Evolutionary conservation across 2,329 filamentous ascomycete genomes (phyloP).

Genomic region (Basipetospora sp.): DNA sequence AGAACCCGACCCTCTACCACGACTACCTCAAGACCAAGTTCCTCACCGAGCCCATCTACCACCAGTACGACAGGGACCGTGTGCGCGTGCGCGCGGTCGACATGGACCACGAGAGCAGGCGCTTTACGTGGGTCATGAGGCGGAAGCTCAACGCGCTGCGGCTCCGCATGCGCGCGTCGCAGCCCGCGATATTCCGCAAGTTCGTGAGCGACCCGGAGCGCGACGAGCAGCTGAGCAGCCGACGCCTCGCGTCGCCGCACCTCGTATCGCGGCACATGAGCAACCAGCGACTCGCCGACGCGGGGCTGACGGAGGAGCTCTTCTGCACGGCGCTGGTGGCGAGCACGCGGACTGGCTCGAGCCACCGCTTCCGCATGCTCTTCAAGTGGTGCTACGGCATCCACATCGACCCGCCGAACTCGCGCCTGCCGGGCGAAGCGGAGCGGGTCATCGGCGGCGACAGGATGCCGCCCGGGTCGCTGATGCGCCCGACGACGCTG

Average conservation of each 20-base stretch:
- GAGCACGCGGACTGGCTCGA: neutral
- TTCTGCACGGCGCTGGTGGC: constrained; percentile 1
- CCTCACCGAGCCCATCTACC: constrained; percentile 30
- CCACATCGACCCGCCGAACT: neutral
- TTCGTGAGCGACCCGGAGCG: neutral
- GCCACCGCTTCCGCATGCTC: neutral
- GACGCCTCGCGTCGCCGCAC: neutral
- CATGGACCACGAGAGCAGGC: neutral
- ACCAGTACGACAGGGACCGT: constrained; percentile 27
- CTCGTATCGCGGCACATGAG: neutral
- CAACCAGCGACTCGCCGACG: neutral
- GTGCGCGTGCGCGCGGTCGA: constrained; percentile 19
- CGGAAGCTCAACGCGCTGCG: neutral
- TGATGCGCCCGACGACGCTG: constrained; percentile 21
- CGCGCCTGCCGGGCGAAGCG: neutral
- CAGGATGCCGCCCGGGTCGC: neutral
- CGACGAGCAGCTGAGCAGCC: neutral
- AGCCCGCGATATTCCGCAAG: neutral
- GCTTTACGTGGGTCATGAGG: neutral
- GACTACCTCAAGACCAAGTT: constrained; percentile 36
- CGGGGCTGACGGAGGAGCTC: constrained; percentile 1
- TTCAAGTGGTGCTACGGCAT: constrained; percentile 1
- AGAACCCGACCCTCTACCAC: constrained; percentile 6
- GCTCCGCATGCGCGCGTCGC: neutral
- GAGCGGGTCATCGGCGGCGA: neutral